These are phyloP conservation scores for Trichoderma sp. DNA, from an alignment of 2,329 filamentous ascomycete species.

Conservation along the genomic window DNA sequence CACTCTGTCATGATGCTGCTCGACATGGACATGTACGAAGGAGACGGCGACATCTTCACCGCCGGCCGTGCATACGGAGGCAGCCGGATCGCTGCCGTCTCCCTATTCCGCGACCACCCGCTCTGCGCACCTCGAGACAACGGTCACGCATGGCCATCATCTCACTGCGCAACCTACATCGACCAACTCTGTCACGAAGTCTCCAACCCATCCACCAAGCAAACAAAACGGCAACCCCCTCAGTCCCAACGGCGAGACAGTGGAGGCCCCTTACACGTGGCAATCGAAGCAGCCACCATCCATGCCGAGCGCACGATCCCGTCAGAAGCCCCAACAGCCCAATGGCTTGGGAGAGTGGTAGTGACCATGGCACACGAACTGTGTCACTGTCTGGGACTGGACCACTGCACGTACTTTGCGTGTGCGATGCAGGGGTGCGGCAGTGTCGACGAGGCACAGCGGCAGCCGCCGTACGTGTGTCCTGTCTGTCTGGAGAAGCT, in stretches of 20 bases:
- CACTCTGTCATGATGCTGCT: slow-evolving; percentile 57
- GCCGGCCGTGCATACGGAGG: slow-evolving; percentile 66
- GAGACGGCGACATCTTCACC: slow-evolving; percentile 63
- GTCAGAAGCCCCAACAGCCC: slow-evolving; percentile 31
- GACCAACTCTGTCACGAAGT: slow-evolving; percentile 34
- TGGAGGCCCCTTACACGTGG: slow-evolving; percentile 18
- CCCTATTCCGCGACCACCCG: slow-evolving; percentile 60
- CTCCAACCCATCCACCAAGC: background rate
- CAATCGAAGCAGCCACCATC: slow-evolving; percentile 36
- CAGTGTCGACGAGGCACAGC: slow-evolving; percentile 53
- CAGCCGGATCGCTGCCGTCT: slow-evolving; percentile 60
- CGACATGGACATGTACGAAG: slow-evolving; percentile 63
- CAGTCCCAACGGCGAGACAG: background rate
- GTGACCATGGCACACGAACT: slow-evolving; percentile 63
- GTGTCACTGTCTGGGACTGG: slow-evolving; percentile 65
- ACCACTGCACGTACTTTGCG: slow-evolving; percentile 63
- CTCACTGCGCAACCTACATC: slow-evolving; percentile 56
- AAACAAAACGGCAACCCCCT: background rate
- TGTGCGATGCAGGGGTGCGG: slow-evolving; percentile 63
- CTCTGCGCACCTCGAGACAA: slow-evolving; percentile 37
- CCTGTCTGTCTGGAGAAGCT: slow-evolving; percentile 58
- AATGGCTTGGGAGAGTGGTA: slow-evolving; percentile 58
- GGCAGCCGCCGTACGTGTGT: slow-evolving; percentile 63
- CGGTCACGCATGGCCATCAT: slow-evolving; percentile 61
- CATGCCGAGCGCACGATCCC: slow-evolving; percentile 22